phyloP scores from a whole-genome alignment of 768 basidiomycete genomes.

The Pleurotus sapidus region DNA sequence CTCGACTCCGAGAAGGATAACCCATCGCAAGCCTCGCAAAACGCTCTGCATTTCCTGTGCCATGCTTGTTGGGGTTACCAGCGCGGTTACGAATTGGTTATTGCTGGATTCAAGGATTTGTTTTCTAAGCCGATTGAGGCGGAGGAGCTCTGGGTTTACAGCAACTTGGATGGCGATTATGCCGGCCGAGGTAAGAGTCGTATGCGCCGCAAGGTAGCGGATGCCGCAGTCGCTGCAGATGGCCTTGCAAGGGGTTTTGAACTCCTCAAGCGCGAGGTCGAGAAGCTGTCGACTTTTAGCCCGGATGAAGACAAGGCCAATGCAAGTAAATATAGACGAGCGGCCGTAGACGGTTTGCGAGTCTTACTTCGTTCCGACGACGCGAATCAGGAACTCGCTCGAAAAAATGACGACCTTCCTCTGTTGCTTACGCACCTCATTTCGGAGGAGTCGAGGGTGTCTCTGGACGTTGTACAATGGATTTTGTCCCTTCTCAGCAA shows the following conservation, averaged over 20 bases:
- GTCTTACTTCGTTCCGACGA: conserved; percentile 13
- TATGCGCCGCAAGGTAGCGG: conserved; percentile 10
- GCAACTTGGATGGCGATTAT: conserved; percentile 9
- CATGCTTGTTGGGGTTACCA: conserved; percentile 15
- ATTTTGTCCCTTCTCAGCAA: conserved; percentile 11
- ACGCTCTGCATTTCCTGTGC: conserved; percentile 14
- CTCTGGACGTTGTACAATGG: conserved; percentile 10
- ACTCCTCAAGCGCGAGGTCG: conserved; percentile 7
- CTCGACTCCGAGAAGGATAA: background rate
- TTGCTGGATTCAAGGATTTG: conserved; percentile 10
- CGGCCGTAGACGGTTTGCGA: conserved; percentile 13
- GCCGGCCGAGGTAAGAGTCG: background rate
- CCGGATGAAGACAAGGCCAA: conserved; percentile 1
- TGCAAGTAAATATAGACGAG: background rate
- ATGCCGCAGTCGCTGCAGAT: conserved; percentile 18
- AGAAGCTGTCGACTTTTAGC: background rate
- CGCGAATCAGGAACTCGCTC: conserved; percentile 10
- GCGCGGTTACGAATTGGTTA: conserved; percentile 13
- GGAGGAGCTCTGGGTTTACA: conserved; percentile 15
- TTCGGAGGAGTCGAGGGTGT: conserved; percentile 10
- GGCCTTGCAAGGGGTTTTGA: conserved; percentile 10
- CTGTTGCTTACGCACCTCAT: conserved; percentile 9
- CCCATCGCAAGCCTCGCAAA: background rate
- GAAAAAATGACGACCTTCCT: conserved; percentile 10
- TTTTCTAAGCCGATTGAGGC: background rate